These are phyloP conservation scores for Cucurbita maxima DNA, from an alignment of 306 rosid genomes.

Conservation along the genomic window DNA sequence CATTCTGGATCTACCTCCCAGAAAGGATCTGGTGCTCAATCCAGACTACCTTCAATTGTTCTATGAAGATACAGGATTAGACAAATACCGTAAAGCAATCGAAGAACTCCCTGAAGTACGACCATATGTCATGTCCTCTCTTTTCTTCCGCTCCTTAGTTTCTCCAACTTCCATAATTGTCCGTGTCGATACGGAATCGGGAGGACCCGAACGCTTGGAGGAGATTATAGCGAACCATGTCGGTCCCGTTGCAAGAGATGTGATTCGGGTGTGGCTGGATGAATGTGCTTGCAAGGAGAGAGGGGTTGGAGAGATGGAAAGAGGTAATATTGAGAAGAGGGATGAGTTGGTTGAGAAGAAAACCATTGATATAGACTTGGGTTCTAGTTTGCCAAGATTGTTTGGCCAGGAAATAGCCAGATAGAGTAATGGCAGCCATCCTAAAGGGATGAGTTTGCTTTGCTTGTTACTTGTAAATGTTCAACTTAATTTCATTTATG, in stretches of 20 bases:
- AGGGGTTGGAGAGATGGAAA: slow-evolving; percentile 48
- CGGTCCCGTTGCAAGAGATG: slow-evolving; percentile 42
- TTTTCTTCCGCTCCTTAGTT: slow-evolving; percentile 35
- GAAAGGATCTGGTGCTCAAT: slow-evolving; percentile 54
- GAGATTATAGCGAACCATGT: slow-evolving; percentile 43
- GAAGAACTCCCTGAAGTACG: slow-evolving; percentile 42
- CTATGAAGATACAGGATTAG: slow-evolving; percentile 62
- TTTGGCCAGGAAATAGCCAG: slow-evolving; percentile 54
- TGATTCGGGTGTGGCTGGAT: slow-evolving; percentile 61
- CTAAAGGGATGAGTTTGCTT: background rate
- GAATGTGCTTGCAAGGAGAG: slow-evolving; percentile 46
- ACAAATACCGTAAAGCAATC: slow-evolving; percentile 29
- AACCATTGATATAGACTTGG: slow-evolving; percentile 61
- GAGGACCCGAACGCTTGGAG: slow-evolving; percentile 33
- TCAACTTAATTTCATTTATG: too few relatives aligned
- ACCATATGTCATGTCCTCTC: slow-evolving; percentile 51
- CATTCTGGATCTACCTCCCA: slow-evolving; percentile 53
- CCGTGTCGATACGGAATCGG: slow-evolving; percentile 23
- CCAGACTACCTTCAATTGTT: slow-evolving; percentile 56
- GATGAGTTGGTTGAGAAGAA: slow-evolving; percentile 46
- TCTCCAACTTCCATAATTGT: slow-evolving; percentile 49
- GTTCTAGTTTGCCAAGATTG: slow-evolving; percentile 57
- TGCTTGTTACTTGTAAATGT: background rate
- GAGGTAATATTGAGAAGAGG: slow-evolving; percentile 35
- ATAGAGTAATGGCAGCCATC: slow-evolving; percentile 31